These are phyloP conservation scores for Candida koratica DNA, from an alignment of 805 yeast genomes.

Conservation along the genomic window DNA sequence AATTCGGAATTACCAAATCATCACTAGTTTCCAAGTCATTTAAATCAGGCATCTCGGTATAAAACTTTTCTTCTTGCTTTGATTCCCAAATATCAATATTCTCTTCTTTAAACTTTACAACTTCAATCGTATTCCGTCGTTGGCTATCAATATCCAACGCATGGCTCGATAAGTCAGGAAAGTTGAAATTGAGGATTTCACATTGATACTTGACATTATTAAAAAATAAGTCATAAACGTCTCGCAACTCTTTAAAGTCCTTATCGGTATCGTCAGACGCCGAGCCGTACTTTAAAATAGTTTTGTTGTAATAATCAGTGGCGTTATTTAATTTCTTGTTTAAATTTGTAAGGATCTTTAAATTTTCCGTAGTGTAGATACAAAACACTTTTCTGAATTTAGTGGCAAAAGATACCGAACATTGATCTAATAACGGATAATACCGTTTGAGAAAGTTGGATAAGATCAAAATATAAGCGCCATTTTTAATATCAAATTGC, in stretches of 20 bases:
- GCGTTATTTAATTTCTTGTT: constrained; percentile 38
- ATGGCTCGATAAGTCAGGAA: constrained; percentile 22
- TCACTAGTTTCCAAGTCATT: constrained; percentile 19
- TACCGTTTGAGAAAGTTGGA: constrained; percentile 50
- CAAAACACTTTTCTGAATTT: constrained; percentile 38
- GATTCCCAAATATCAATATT: constrained; percentile 52
- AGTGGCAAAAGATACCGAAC: constrained; percentile 3
- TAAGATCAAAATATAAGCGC: constrained; percentile 36
- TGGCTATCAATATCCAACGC: constrained; percentile 10
- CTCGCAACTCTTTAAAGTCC: constrained; percentile 26
- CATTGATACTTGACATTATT: constrained; percentile 10
- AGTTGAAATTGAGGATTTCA: constrained; percentile 10
- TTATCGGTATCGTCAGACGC: constrained; percentile 41
- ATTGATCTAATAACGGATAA: constrained; percentile 21
- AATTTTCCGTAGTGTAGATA: constrained; percentile 32
- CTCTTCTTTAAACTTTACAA: constrained; percentile 21
- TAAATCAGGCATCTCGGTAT: constrained; percentile 49
- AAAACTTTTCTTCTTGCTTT: constrained; percentile 61
- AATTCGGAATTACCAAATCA: constrained; percentile 15
- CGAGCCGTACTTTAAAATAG: constrained; percentile 66
- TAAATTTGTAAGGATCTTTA: constrained; percentile 31
- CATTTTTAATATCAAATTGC: constrained; percentile 24
- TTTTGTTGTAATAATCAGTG: constrained; percentile 16
- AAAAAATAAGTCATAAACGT: constrained; percentile 7
- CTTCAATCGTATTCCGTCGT: constrained; percentile 18